phyloP scores from a whole-genome alignment of 2,329 filamentous ascomycete genomes.

The Aspergillus ruber region DNA sequence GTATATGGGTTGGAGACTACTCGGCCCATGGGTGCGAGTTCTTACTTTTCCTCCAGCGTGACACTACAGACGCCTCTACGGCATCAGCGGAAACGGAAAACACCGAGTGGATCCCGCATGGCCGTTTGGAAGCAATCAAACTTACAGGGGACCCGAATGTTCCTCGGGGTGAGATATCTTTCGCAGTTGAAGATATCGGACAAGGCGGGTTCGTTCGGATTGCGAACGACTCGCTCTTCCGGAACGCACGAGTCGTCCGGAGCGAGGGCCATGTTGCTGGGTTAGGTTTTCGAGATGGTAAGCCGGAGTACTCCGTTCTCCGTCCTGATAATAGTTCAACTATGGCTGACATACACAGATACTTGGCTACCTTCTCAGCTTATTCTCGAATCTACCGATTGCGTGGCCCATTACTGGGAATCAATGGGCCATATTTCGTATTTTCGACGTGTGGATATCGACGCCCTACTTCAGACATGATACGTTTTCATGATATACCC shows the following conservation, averaged over 20 bases:
- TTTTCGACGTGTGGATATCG: constrained; percentile 39
- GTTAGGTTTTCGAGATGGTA: constrained; percentile 65
- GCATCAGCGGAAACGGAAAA: constrained; percentile 22
- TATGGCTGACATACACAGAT: constrained; percentile 10
- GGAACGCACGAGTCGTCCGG: constrained; percentile 65
- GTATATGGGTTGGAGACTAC: constrained; percentile 91
- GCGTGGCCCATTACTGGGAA: constrained; percentile 77
- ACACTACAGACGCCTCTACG: constrained; percentile 26
- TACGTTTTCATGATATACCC: background rate
- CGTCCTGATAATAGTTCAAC: no score
- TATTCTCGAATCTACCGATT: constrained; percentile 69
- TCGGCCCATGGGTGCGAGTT: constrained; percentile 85
- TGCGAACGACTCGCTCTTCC: constrained; percentile 62
- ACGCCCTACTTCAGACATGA: constrained; percentile 28
- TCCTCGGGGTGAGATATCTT: constrained; percentile 77
- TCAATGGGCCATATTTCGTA: constrained; percentile 41
- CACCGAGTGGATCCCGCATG: constrained; percentile 50
- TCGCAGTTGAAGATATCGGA: constrained; percentile 72
- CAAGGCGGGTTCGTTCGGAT: constrained; percentile 56
- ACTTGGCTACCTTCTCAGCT: constrained; percentile 66
- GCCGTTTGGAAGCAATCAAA: constrained; percentile 76
- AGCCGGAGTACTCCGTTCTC: constrained; percentile 26
- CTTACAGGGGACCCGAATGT: constrained; percentile 88
- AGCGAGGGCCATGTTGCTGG: constrained; percentile 73
- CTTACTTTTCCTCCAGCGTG: constrained; percentile 70